Evolutionary conservation across 306 rosid species (phyloP).

Genomic region (Abrus precatorius): DNA sequence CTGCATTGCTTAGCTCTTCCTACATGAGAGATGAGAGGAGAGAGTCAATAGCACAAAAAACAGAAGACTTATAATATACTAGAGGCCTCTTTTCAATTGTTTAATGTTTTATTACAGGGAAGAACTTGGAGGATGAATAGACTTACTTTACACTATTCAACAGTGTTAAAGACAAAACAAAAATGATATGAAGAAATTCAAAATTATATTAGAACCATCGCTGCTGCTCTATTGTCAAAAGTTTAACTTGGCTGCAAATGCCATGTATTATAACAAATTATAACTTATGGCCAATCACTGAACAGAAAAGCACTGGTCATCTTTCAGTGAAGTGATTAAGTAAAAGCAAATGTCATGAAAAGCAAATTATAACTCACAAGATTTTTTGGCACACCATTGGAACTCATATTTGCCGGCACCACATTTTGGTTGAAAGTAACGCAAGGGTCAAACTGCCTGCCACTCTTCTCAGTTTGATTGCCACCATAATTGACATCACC

Average conservation of each 20-base stretch:
- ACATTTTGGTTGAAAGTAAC: slow-evolving; percentile 51
- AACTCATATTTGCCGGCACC: slow-evolving; percentile 54
- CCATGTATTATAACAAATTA: not conserved
- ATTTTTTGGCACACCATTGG: slow-evolving; percentile 53
- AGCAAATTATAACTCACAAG: slow-evolving; percentile 62
- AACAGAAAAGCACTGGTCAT: not conserved
- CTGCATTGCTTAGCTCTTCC: slow-evolving; percentile 60
- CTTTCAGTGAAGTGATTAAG: slow-evolving; percentile 36
- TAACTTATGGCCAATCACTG: not conserved
- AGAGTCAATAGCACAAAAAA: slow-evolving; percentile 33
- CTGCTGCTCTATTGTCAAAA: slow-evolving; percentile 5
- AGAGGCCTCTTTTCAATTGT: slow-evolving; percentile 42
- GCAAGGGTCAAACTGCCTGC: slow-evolving; percentile 55
- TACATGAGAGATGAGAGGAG: slow-evolving; percentile 42
- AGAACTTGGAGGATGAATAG: slow-evolving; percentile 51
- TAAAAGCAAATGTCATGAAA: slow-evolving; percentile 28
- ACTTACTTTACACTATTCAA: slow-evolving; percentile 55
- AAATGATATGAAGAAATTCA: slow-evolving; percentile 20
- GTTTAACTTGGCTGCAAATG: not conserved
- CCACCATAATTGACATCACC: slow-evolving; percentile 57
- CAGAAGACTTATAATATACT: not conserved
- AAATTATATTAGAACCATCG: not conserved
- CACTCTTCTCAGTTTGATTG: slow-evolving; percentile 60
- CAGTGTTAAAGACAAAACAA: slow-evolving; percentile 38
- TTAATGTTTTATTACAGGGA: slow-evolving; percentile 46